Percentiles rank a stretch among this genome's conserved stretches.
These are phyloP conservation scores for Chlorophyllum brunneum DNA, from an alignment of 768 basidiomycete species.

Conservation along the genomic window DNA sequence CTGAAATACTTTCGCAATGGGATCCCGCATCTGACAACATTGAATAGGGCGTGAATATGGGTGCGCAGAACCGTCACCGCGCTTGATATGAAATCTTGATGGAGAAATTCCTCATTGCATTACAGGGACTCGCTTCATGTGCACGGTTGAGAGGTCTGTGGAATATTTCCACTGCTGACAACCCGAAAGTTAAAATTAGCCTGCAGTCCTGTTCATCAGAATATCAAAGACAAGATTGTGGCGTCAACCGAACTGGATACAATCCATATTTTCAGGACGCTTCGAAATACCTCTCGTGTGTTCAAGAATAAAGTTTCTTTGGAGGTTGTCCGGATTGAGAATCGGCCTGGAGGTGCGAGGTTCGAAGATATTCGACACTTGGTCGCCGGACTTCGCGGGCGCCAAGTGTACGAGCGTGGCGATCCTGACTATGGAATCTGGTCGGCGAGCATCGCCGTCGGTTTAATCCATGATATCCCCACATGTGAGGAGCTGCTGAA, in stretches of 20 bases:
- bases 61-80: slow-evolving; percentile 20
- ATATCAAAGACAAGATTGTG: slow-evolving; percentile 89
- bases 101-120: slow-evolving; percentile 14
- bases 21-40: slow-evolving; percentile 4
- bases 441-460: slow-evolving; percentile 62
- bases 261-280: slow-evolving; percentile 84
- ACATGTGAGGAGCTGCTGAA: slow-evolving; percentile 70
- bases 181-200: slow-evolving; percentile 47
- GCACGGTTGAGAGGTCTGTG: slow-evolving; percentile 73
- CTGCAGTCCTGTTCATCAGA: slow-evolving; percentile 75
- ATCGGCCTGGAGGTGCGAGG: slow-evolving; percentile 77
- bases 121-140: slow-evolving; percentile 83
- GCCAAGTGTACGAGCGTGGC: slow-evolving; percentile 75
- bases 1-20: not conserved
- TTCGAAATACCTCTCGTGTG: slow-evolving; percentile 81
- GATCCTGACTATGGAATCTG: slow-evolving; percentile 89
- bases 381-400: slow-evolving; percentile 68
- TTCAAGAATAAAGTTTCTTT: slow-evolving; percentile 80
- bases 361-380: slow-evolving; percentile 82
- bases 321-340: slow-evolving; percentile 85
- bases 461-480: slow-evolving; percentile 80
- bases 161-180: slow-evolving; percentile 44
- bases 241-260: slow-evolving; percentile 80
- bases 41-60: slow-evolving; percentile 83
- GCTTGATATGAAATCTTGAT: slow-evolving; percentile 12